Evolutionary conservation across 306 rosid species (phyloP).

Genomic region (Cyamopsis tetragonoloba): DNA sequence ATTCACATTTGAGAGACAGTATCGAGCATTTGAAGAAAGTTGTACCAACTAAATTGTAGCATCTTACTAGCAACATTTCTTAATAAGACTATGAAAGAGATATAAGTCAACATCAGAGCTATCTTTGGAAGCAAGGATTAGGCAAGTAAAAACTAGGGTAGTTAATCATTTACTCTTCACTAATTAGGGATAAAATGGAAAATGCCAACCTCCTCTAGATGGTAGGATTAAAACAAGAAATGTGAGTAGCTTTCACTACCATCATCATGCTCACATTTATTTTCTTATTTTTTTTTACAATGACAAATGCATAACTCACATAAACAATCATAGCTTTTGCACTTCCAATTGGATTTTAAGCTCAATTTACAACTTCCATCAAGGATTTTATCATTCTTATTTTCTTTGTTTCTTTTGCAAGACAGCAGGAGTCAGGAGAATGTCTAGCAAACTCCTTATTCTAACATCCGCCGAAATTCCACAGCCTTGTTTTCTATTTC

Average conservation of each 20-base stretch:
- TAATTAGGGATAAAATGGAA: not conserved
- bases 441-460: not conserved
- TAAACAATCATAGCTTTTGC: not conserved
- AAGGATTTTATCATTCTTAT: not conserved
- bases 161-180: not conserved
- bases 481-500: not conserved
- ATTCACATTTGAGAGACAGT: not conserved
- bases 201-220: not conserved
- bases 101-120: not conserved
- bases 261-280: not conserved
- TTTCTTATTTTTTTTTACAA: not conserved
- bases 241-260: not conserved
- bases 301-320: not conserved
- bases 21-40: not conserved
- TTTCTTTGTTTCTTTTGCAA: not conserved
- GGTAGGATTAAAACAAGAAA: not conserved
- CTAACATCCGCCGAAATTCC: not conserved
- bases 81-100: not conserved
- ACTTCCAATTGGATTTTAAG: not conserved
- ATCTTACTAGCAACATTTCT: not conserved
- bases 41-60: not conserved
- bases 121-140: not conserved
- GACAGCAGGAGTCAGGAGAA: not conserved
- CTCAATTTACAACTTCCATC: not conserved
- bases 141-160: not conserved